Evolutionary conservation across 306 rosid genomes (phyloP), one percentile per base, ranked within the genome.

Genomic region (Alnus glutinosa): DNA sequence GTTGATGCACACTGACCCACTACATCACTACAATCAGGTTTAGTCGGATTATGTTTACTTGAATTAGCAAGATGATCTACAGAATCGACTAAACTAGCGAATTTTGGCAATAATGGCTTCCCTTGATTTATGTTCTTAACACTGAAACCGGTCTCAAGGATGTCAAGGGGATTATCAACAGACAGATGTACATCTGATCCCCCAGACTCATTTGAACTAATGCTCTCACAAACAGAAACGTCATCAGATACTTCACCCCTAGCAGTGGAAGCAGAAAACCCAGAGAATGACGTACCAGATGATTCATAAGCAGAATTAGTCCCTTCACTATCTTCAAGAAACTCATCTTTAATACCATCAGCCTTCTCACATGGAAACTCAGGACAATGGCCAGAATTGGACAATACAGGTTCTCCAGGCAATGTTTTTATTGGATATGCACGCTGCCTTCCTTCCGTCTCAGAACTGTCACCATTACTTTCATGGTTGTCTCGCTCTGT

Each of bases 231-330:
- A 62, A 81, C 84, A 85, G 98, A 92, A 83, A 81, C 84, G 79
- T 93, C 96, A 79, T 95, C 98, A 37, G 94, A 89, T 75, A 88
- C 85, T 70, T 85, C 97, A 18, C 90, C 81, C 69, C 81, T 28
- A 32, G 42, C 58, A 1, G 73, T 15, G 79, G 94, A 85, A 83
- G 92, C 87, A 7, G 97, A 90, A 83, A 88, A 91, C 78, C 97
- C 98, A 87, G 99, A 95, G 83, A 91, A 91, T 51, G 97, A 90
- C 52, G 84, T 74, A 75, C 88, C 76, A 54, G 94, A 87, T 61
- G 89, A 81, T 63, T 90, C 96, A 72, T 90, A 85, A 72, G 85
- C 61, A 78, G 84, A 84, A 75, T 80, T 84, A 70, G 78, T 68
- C 50, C 79, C 85, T 77, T 74, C 83, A 36, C 73, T 87, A 66